A percentile compares a stretch with the other conserved stretches of the same genome.
phyloP scores from a whole-genome alignment of 1,284 basidiomycete genomes.

The Boletus chippewaensis region DNA sequence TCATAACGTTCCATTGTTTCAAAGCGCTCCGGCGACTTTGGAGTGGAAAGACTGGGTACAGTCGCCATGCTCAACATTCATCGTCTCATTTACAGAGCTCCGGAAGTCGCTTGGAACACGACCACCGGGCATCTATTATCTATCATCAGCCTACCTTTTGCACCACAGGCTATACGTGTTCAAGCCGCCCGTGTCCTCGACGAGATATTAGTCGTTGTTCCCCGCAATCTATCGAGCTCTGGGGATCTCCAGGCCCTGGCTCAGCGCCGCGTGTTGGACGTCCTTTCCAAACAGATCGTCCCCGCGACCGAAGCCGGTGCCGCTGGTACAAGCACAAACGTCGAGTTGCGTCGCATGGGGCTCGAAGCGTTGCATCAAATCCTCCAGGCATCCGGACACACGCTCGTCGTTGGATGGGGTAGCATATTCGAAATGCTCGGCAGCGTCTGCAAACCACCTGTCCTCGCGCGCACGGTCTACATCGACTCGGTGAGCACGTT shows the following conservation, averaged over 20 bases:
- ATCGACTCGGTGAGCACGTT: slow-evolving; percentile 39
- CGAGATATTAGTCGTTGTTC: slow-evolving; percentile 68
- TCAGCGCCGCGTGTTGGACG: slow-evolving; percentile 78
- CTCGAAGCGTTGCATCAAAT: slow-evolving; percentile 86
- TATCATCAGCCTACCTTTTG: slow-evolving; percentile 59
- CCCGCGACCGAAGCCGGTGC: slow-evolving; percentile 38
- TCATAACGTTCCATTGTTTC: neutral
- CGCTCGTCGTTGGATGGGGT: slow-evolving; percentile 87
- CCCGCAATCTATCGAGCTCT: slow-evolving; percentile 57
- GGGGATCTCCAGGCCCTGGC: slow-evolving; percentile 62
- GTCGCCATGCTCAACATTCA: slow-evolving; percentile 80
- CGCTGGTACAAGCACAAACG: slow-evolving; percentile 44
- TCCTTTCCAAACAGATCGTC: slow-evolving; percentile 75
- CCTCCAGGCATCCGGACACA: slow-evolving; percentile 86
- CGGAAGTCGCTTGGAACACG: slow-evolving; percentile 81
- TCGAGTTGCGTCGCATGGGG: slow-evolving; percentile 82
- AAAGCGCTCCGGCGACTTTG: slow-evolving; percentile 78
- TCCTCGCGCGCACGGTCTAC: slow-evolving; percentile 36
- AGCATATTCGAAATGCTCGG: slow-evolving; percentile 87
- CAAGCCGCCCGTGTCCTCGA: slow-evolving; percentile 86
- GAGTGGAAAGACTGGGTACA: slow-evolving; percentile 76
- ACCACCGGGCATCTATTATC: slow-evolving; percentile 75
- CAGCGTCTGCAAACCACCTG: slow-evolving; percentile 63
- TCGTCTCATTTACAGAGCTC: slow-evolving; percentile 73
- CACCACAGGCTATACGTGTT: slow-evolving; percentile 74